Evolutionary conservation across 148 eudicot species (phyloP), one percentile per base, ranked within the genome.

Genomic region (Selenicereus undatus): DNA sequence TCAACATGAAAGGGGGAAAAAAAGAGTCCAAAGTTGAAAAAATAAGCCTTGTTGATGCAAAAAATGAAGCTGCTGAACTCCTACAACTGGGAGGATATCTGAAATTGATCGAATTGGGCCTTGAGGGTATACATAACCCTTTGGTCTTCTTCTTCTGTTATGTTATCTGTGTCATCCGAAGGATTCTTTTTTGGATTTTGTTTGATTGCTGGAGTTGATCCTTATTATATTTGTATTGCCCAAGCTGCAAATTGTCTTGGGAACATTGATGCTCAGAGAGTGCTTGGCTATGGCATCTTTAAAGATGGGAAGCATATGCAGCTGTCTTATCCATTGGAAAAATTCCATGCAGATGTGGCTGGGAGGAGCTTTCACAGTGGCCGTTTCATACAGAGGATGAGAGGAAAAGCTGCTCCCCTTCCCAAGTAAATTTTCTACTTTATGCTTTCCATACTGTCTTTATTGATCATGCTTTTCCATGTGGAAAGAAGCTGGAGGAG

Each of bases 361-460:
- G 97, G 97, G 30, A 83, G 91, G 85, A 90, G 94, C 83, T 93
- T 93, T 81, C 97, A 93, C 86, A 88, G 91, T 76, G 97, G 97
- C 39, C 90, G 97, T n/a, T 93, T 93, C 76, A 88, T 93, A 51
- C 94, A 90, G 32, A 86, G 91, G 82, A 79, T 93, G 94, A 84
- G 94, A 82, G 90, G 86, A 77, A 93, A 93, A 79, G 91, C 92
- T 54, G 86, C 88, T 54, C 70, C 91, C 70, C 90, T 90, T 84
- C 85, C 97, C 74, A 93, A 89, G 97, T 93, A 84, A 13, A 35
- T 16, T 58, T 76, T 78, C n/a, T 48, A 42, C 36, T 77, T 72
- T 58, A 29, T 76, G 17, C 35, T 72, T 74, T 21, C 77, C 8
- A 8, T 11, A 12, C 12, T 48, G 32, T 24, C 36, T 73, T 35